Percentiles rank a stretch among this genome's conserved stretches.
Evolutionary conservation across 1,284 basidiomycete genomes (phyloP).

Genomic region (Cutaneotrichosporon cavernicola): DNA sequence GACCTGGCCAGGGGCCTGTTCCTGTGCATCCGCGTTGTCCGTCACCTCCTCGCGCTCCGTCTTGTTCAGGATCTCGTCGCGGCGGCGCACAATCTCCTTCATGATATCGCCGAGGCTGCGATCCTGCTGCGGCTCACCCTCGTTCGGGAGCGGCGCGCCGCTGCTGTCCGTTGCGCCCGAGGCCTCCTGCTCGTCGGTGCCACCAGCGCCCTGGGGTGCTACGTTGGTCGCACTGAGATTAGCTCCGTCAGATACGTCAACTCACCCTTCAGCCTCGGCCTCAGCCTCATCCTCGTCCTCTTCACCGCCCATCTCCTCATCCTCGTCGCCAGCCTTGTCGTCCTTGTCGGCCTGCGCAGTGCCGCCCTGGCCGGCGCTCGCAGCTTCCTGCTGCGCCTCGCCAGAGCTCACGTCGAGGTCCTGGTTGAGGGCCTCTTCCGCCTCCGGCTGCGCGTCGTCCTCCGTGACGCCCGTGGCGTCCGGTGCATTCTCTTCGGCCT

Average conservation of each 20-base stretch:
- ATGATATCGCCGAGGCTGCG: constrained; percentile 84
- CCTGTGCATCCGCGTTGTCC: constrained; percentile 41
- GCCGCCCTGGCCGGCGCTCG: constrained; percentile 45
- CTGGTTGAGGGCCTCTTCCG: constrained; percentile 37
- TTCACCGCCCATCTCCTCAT: constrained; percentile 34
- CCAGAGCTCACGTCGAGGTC: constrained; percentile 45
- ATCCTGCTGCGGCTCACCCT: constrained; percentile 60
- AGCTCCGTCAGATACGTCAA: constrained; percentile 31
- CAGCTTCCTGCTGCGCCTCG: constrained; percentile 42
- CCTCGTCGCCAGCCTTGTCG: constrained; percentile 38
- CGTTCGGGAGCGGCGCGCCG: constrained; percentile 44
- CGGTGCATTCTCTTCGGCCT: constrained; percentile 41
- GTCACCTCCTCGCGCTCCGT: constrained; percentile 53
- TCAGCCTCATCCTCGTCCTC: constrained; percentile 40
- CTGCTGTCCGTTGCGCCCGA: constrained; percentile 45
- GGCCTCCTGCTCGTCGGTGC: constrained; percentile 41
- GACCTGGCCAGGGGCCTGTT: constrained; percentile 62
- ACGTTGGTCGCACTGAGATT: constrained; percentile 28
- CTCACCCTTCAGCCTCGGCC: constrained; percentile 35
- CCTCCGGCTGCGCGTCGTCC: constrained; percentile 44
- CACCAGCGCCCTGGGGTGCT: constrained; percentile 35
- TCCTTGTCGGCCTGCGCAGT: constrained; percentile 38
- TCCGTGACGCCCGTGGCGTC: constrained; percentile 44
- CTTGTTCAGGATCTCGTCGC: constrained; percentile 75
- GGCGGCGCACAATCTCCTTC: constrained; percentile 76